These are phyloP conservation scores for Zymoseptoria passerinii DNA, from an alignment of 2,329 filamentous ascomycete genomes.

Conservation along the genomic window DNA sequence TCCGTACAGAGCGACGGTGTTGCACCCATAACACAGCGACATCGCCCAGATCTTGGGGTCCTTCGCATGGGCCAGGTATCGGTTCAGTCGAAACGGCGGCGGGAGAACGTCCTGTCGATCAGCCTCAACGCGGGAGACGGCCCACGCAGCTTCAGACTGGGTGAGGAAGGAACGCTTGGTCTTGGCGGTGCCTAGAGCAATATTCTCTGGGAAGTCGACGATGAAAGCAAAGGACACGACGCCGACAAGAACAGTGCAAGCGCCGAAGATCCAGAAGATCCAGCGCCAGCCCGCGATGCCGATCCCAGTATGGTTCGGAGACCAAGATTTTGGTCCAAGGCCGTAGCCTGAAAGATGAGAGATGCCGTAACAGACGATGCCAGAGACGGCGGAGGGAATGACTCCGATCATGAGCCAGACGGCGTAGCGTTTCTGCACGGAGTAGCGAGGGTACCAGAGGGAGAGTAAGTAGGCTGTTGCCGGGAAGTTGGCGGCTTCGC, in stretches of 20 bases:
- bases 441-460: constrained; percentile 39
- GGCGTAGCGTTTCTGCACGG: constrained; percentile 30
- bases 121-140: constrained; percentile 4
- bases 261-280: constrained; percentile 11
- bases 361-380: constrained; percentile 44
- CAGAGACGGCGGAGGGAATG: constrained; percentile 43
- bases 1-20: constrained; percentile 2
- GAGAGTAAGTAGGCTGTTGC: constrained; percentile 35
- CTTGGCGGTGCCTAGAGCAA: background rate
- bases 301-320: constrained; percentile 24
- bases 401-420: constrained; percentile 20
- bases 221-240: constrained; percentile 1
- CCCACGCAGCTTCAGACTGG: constrained; percentile 7
- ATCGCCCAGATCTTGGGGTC: constrained; percentile 7
- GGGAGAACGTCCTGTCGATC: constrained; percentile 9
- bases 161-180: constrained; percentile 2
- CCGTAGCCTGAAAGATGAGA: constrained; percentile 28
- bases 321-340: constrained; percentile 3
- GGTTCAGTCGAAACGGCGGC: constrained; percentile 1
- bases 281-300: constrained; percentile 16
- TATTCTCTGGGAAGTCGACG: constrained; percentile 10
- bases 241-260: background rate
- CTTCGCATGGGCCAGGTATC: constrained; percentile 2
- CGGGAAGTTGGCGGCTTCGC: constrained; percentile 20
- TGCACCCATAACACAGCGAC: background rate